Evolutionary conservation across 352 stramenopile genomes (phyloP), one percentile per base, ranked within the genome.

Genomic region (Thalassiosira livingstoniorum): DNA sequence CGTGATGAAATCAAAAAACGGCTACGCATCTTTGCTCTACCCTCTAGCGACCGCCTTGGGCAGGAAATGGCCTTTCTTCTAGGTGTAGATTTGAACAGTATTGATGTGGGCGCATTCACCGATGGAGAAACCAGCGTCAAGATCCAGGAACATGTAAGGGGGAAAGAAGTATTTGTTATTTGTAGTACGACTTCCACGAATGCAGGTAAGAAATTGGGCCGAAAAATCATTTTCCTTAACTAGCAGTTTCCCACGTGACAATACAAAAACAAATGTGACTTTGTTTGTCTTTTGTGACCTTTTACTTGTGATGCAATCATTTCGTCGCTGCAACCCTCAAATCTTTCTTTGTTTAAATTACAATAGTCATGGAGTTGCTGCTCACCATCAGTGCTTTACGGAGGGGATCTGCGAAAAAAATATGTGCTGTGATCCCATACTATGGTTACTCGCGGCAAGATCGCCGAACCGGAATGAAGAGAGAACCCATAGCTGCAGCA

Each of bases 371-470:
- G 83, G 93, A 97, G 80, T 82, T 97, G 10, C 75, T 97, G 25
- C 82, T 97, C 4, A 93, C 96, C 25, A 87, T 97, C 31, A 91
- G 86, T 2, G 86, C 91, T 2, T 58, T 92, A 10, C 55, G 88
- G 63, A 74, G 84, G 29, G 88, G 93, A 10, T 95, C 90, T 47
- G 94, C 92, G 4, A 95, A 95, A 54, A 72, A 78, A 25, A 96
- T 97, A 60, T 96, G 87, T 32, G 94, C 92, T 7, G 92, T 97
- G 5, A 96, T 97, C 61, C 95, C 95, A 0, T 97, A 97, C 82
- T 97, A 96, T 88, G 94, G 94, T 18, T 97, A 97, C 77, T 87
- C 78, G 31, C 73, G 91, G n/a, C 90, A 95, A 82, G 91, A 95
- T 86, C 61, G 86, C 10, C 57, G 85, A 21, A 84, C 81, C 37